Evolutionary conservation across 768 basidiomycete species (phyloP).

Genomic region (Terana coerulea): DNA sequence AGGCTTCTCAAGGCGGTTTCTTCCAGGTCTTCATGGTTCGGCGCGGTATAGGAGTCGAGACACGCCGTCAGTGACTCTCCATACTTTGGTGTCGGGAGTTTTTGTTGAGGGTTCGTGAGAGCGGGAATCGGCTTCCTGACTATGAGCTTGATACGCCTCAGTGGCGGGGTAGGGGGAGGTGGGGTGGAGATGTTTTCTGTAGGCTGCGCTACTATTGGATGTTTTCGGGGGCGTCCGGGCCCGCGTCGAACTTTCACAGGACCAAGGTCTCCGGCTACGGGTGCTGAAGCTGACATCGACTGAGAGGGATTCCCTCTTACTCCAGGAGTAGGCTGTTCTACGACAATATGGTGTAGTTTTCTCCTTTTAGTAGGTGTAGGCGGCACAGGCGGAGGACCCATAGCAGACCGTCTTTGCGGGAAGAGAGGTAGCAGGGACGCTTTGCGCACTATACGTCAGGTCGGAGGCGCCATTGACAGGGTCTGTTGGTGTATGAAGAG

Average conservation of each 20-base stretch:
- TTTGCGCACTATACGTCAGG: neutral
- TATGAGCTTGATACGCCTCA: slow-evolving; percentile 65
- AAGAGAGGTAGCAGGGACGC: neutral
- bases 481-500: neutral
- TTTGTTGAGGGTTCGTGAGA: slow-evolving; percentile 66
- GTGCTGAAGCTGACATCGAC: too few relatives aligned
- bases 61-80: slow-evolving; percentile 52
- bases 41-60: slow-evolving; percentile 57
- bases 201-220: too few relatives aligned
- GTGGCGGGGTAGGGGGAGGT: slow-evolving; percentile 12
- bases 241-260: too few relatives aligned
- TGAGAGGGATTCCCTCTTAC: too few relatives aligned
- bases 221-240: too few relatives aligned
- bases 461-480: neutral
- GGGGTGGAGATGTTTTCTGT: neutral
- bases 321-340: too few relatives aligned
- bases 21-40: slow-evolving; percentile 48
- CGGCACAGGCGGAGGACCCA: slow-evolving; percentile 1
- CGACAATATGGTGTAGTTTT: slow-evolving; percentile 12
- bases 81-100: slow-evolving; percentile 48
- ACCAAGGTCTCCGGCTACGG: too few relatives aligned
- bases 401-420: neutral
- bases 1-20: slow-evolving; percentile 32
- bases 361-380: slow-evolving; percentile 15
- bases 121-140: slow-evolving; percentile 60